Conservation (phyloP, 2,329 filamentous ascomycete genomes). For the Phyllosticta paracitricarpa region DNA sequence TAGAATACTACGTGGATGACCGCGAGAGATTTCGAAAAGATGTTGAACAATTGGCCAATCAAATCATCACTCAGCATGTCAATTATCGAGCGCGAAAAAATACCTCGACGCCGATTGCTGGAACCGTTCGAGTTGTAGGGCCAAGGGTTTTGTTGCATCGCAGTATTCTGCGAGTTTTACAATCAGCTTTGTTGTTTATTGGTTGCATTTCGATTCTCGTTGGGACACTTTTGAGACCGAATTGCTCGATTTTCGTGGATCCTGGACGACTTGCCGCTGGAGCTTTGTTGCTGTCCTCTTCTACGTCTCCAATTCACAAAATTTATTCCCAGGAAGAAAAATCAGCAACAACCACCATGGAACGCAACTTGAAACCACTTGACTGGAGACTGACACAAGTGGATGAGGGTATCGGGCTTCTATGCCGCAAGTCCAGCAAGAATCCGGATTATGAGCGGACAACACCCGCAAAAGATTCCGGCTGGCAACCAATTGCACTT, state of each 20-base stretch:
- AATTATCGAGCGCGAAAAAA: not conserved
- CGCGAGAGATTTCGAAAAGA: not conserved
- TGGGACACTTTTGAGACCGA: not conserved
- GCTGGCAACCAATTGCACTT: not conserved
- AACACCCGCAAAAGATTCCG: not conserved
- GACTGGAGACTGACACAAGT: not conserved
- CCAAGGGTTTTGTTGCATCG: not conserved
- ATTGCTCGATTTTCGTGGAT: not conserved
- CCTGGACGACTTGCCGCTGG: too few relatives aligned
- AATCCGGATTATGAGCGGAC: not conserved
- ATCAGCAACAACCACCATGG: not conserved
- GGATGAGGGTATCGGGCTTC: not conserved
- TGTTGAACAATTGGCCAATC: not conserved
- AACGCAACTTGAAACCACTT: not conserved
- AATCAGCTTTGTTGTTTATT: not conserved
- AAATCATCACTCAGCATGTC: not conserved
- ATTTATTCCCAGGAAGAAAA: not conserved
- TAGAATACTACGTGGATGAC: not conserved
- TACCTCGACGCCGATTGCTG: not conserved
- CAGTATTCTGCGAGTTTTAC: not conserved
- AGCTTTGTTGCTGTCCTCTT: not conserved
- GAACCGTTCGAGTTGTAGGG: not conserved
- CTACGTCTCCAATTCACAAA: too few relatives aligned
- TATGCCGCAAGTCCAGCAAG: not conserved
- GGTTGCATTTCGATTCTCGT: not conserved